Percentiles rank a stretch among this genome's conserved stretches.
These are phyloP conservation scores for Heliosperma pusillum DNA, from an alignment of 148 eudicot genomes.

Conservation along the genomic window DNA sequence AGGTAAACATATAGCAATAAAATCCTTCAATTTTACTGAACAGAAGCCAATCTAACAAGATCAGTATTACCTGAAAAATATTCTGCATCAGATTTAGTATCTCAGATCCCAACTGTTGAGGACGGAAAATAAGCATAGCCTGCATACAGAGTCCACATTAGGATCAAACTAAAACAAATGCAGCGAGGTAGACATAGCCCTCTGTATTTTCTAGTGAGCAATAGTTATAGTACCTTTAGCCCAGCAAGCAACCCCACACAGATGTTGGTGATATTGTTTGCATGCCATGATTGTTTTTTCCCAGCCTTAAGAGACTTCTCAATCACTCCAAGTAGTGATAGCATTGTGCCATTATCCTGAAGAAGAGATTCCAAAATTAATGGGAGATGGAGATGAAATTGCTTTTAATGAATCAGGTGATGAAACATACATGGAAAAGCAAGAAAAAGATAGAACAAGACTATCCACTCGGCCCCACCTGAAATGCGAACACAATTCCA, in stretches of 20 bases:
- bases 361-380: slow-evolving; percentile 16
- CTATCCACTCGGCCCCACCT: slow-evolving; percentile 40
- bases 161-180: slow-evolving; percentile 11
- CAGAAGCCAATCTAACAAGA: background rate
- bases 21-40: slow-evolving; percentile 1
- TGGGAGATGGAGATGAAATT: slow-evolving; percentile 14
- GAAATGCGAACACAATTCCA: slow-evolving; percentile 84
- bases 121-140: slow-evolving; percentile 77
- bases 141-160: slow-evolving; percentile 33
- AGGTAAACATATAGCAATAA: background rate
- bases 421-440: background rate
- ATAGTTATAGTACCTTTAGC: slow-evolving; percentile 58
- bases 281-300: slow-evolving; percentile 76
- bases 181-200: slow-evolving; percentile 13
- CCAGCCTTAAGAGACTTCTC: slow-evolving; percentile 87
- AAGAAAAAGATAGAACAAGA: slow-evolving; percentile 7
- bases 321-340: slow-evolving; percentile 67
- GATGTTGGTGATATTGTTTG: slow-evolving; percentile 67
- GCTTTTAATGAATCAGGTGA: background rate
- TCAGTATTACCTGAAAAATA: slow-evolving; percentile 73
- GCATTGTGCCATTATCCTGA: slow-evolving; percentile 87
- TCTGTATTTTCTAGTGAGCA: slow-evolving; percentile 13
- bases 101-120: slow-evolving; percentile 73
- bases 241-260: slow-evolving; percentile 94
- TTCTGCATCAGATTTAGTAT: slow-evolving; percentile 63